A percentile compares a stretch with the other conserved stretches of the same genome.
Conservation (phyloP, 1,139 yeast genomes). For the Magnusiomyces fungicola region DNA sequence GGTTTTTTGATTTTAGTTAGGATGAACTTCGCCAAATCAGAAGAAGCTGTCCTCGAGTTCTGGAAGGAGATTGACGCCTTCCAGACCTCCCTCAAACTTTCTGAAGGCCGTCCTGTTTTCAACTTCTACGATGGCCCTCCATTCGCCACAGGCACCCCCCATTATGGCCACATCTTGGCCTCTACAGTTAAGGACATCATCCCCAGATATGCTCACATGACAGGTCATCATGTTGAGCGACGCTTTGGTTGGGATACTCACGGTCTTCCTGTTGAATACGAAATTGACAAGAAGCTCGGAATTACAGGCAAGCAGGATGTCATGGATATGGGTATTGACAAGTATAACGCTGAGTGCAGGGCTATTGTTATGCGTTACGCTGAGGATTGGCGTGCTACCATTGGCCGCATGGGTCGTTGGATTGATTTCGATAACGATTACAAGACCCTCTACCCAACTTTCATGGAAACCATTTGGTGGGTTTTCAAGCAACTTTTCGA, state of each 20-base stretch:
- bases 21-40: constrained; percentile 75
- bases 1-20: background rate
- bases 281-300: constrained; percentile 93
- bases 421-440: constrained; percentile 98
- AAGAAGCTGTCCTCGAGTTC: constrained; percentile 64
- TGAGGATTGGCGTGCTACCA: constrained; percentile 85
- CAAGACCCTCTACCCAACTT: constrained; percentile 90
- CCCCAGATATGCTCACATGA: constrained; percentile 97
- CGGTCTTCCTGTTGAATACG: constrained; percentile 97
- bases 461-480: constrained; percentile 99
- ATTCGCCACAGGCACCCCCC: constrained; percentile 98
- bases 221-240: constrained; percentile 91
- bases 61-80: constrained; percentile 95
- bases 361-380: constrained; percentile 97
- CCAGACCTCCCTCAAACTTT: constrained; percentile 73
- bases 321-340: constrained; percentile 85
- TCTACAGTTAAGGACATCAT: constrained; percentile 96
- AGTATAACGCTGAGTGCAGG: constrained; percentile 91
- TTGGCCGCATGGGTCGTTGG: constrained; percentile 96
- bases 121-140: constrained; percentile 99
- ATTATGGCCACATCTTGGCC: constrained; percentile 93
- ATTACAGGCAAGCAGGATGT: constrained; percentile 93
- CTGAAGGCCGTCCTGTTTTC: constrained; percentile 79
- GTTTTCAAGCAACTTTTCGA: constrained; percentile 82
- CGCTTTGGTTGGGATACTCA: constrained; percentile 99